Conservation (phyloP, 129 eudicot genomes). For the Centella asiatica region DNA sequence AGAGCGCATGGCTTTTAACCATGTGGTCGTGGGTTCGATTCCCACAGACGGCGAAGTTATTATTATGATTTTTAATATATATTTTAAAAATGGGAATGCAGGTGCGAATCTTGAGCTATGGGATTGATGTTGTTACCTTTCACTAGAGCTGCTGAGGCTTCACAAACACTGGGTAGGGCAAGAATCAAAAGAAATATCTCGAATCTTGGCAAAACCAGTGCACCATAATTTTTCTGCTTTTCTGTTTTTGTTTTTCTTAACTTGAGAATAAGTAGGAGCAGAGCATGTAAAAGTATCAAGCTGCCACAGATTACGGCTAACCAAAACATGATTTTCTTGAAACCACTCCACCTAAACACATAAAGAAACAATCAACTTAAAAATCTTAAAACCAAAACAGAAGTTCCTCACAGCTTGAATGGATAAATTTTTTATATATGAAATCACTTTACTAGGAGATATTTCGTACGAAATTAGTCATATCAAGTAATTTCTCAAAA, state of each 20-base stretch:
- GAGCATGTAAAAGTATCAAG: slow-evolving; percentile 51
- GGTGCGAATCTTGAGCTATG: no score
- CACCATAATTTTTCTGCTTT: slow-evolving; percentile 43
- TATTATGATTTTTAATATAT: no score
- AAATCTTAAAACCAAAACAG: neutral
- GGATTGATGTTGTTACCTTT: no score
- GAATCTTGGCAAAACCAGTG: slow-evolving; percentile 71
- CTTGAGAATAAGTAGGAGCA: slow-evolving; percentile 46
- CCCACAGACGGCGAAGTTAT: neutral
- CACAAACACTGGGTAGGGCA: slow-evolving; percentile 82
- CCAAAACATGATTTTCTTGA: slow-evolving; percentile 85
- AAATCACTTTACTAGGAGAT: no score
- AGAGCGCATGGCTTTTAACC: slow-evolving; percentile 4
- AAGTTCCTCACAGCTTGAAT: neutral
- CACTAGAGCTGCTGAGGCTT: slow-evolving; percentile 62
- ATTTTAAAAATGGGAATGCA: no score
- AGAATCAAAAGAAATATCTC: slow-evolving; percentile 75
- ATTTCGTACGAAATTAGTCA: no score
- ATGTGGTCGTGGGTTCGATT: slow-evolving; percentile 6
- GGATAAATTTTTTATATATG: no score
- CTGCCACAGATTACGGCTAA: slow-evolving; percentile 61
- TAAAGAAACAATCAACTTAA: slow-evolving; percentile 4
- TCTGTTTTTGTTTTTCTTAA: slow-evolving; percentile 36
- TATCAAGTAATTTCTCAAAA: no score
- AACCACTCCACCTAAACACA: slow-evolving; percentile 72